These are phyloP conservation scores for Vitis vinifera DNA, from an alignment of 164 flowering plant species.

Conservation along the genomic window DNA sequence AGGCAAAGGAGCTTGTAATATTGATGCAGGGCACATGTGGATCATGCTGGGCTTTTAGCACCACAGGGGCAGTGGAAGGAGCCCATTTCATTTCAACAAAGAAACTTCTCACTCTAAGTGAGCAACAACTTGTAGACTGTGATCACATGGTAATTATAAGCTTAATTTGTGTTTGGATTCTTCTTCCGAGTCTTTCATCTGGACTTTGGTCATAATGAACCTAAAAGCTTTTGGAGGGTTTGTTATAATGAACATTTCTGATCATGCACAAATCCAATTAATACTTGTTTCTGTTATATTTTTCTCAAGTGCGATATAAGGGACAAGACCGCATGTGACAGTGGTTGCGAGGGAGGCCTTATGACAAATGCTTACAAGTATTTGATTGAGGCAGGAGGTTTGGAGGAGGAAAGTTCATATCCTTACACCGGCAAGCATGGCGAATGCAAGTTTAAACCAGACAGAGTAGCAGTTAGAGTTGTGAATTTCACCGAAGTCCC, in stretches of 20 bases:
- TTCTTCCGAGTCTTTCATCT: too few relatives aligned
- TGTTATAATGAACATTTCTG: too few relatives aligned
- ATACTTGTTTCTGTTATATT: background rate
- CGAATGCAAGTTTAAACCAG: conserved; percentile 57
- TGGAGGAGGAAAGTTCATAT: conserved; percentile 62
- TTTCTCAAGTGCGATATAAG: conserved; percentile 54
- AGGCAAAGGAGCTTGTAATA: too few relatives aligned
- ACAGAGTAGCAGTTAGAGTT: conserved; percentile 58
- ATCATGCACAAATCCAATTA: too few relatives aligned
- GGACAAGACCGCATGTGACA: conserved; percentile 57
- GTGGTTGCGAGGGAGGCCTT: conserved; percentile 76
- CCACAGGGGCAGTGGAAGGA: conserved; percentile 84
- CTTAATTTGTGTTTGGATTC: too few relatives aligned
- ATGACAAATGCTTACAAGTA: conserved; percentile 91
- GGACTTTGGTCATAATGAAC: too few relatives aligned
- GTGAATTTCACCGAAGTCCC: conserved; percentile 67
- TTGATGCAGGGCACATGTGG: conserved; percentile 74
- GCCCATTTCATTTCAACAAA: conserved; percentile 76
- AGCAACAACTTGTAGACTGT: conserved; percentile 92
- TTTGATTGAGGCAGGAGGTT: conserved; percentile 71
- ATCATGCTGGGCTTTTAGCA: conserved; percentile 95
- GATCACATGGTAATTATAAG: conserved; percentile 50
- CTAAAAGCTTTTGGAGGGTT: too few relatives aligned
- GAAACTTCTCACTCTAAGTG: conserved; percentile 76
- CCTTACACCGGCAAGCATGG: conserved; percentile 64